Conservation (phyloP, 1,139 yeast species). For the Sugiyamaella sp. region DNA sequence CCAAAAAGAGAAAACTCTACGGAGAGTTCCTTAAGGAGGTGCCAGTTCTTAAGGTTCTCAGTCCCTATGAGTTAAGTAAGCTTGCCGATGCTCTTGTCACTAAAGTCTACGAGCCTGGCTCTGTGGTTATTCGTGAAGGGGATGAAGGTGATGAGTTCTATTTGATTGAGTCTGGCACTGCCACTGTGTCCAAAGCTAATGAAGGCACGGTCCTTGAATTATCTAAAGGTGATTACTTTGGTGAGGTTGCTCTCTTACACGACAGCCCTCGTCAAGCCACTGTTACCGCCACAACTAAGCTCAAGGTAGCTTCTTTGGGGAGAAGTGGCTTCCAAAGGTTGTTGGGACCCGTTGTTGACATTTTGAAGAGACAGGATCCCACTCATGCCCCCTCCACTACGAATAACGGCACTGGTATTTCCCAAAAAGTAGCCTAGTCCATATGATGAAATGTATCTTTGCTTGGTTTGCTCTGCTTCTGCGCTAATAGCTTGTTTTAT, state of each 20-base stretch:
- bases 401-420: conserved; percentile 3
- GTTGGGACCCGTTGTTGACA: conserved; percentile 89
- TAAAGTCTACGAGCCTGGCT: conserved; percentile 70
- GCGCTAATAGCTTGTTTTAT: conserved; percentile 12
- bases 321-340: conserved; percentile 92
- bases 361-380: conserved; percentile 81
- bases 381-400: conserved; percentile 44
- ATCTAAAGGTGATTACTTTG: conserved; percentile 89
- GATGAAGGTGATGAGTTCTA: conserved; percentile 91
- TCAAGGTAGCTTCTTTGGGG: conserved; percentile 88
- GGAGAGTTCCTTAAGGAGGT: conserved; percentile 88
- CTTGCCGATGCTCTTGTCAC: conserved; percentile 93
- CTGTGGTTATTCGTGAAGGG: conserved; percentile 81
- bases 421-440: conserved; percentile 10
- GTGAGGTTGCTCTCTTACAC: conserved; percentile 90
- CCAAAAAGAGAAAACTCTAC: conserved; percentile 86
- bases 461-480: conserved; percentile 10
- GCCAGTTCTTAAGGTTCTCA: conserved; percentile 69
- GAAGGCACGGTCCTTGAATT: conserved; percentile 62
- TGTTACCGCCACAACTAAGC: conserved; percentile 71
- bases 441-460: not conserved
- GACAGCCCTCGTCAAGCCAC: conserved; percentile 96
- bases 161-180: conserved; percentile 84
- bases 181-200: conserved; percentile 64
- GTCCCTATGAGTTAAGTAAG: conserved; percentile 85